Base-by-base conservation (phyloP, 768 basidiomycete species). In the Hericium rajendrae region DNA sequence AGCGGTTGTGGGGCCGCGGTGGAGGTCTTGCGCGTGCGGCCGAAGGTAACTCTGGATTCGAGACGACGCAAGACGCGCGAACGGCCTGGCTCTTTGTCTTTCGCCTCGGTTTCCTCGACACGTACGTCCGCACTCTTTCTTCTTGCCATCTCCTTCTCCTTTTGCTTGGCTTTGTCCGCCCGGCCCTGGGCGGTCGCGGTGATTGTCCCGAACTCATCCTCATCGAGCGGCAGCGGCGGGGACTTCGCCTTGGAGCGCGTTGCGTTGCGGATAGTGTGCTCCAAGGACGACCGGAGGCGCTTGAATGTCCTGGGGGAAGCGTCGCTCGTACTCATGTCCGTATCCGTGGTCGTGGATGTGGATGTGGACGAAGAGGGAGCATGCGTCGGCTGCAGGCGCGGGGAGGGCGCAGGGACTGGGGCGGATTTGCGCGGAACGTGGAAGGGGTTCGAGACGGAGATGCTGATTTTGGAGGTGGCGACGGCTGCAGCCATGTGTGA, bases 191-290 rank as follows among this genome's bases (percentile, higher is more conserved):
- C 49, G 54, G 54, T 70, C 43, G 67, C 59, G 12, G 74, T 73
- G 55, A 78, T 63, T 28, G 77, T 70, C 22, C 75, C 72, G 64
- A 75, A 73, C 37, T 79, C 73, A 57, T 76, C 76, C 39, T 65
- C 62, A 32, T 68, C 63, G 2, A 69, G 41, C 18, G n/a, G 20
- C 16, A 67, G 53, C 52, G 68, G 63, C 1, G 73, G 64, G 8
- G 69, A 50, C 62, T 77, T 78, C 20, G 66, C 68, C 71, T 74
- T 81, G 38, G 83, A 80, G 54, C 82, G 76, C 11, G 84, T 83
- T 53, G 83, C 84, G 12, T 79, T 78, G 52, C 83, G 80, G 40
- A 88, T 61, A 63, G 80, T 83, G 61, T 86, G 82, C 64, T 85
- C 85, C 22, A 89, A 70, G 5, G 84, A 80, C 2, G 84, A 80